A percentile compares a stretch with the other conserved stretches of the same genome.
phyloP scores from a whole-genome alignment of 352 stramenopile genomes.

The Phytophthora multivora region DNA sequence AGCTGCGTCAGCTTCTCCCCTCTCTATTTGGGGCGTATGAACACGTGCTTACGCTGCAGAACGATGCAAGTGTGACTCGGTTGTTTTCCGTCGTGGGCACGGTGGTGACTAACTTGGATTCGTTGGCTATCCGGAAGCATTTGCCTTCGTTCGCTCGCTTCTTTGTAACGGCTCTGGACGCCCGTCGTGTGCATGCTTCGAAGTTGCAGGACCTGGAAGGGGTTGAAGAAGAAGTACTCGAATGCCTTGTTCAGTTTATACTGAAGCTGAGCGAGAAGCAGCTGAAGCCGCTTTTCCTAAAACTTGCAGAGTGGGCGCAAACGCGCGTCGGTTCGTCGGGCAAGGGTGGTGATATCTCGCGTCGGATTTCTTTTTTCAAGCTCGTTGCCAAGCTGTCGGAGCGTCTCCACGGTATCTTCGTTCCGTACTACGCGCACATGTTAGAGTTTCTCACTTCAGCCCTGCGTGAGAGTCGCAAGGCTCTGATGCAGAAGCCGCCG shows the following conservation, averaged over 20 bases:
- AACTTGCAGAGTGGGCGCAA: constrained; percentile 81
- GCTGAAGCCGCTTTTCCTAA: constrained; percentile 89
- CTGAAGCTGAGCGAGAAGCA: constrained; percentile 91
- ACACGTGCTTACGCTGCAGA: constrained; percentile 52
- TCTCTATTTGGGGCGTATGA: constrained; percentile 75
- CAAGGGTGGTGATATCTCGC: constrained; percentile 45
- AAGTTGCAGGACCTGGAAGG: constrained; percentile 64
- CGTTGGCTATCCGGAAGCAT: constrained; percentile 60
- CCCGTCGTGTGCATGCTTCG: constrained; percentile 65
- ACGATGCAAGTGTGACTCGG: constrained; percentile 60
- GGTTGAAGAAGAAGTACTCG: constrained; percentile 80
- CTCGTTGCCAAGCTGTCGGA: constrained; percentile 82
- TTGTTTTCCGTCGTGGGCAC: constrained; percentile 77
- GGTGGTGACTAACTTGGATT: constrained; percentile 61
- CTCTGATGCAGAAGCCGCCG: constrained; percentile 51
- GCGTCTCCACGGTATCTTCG: constrained; percentile 85
- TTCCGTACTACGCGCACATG: constrained; percentile 87
- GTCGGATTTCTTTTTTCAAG: constrained; percentile 84
- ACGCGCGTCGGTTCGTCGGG: constrained; percentile 32
- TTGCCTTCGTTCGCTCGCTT: constrained; percentile 82
- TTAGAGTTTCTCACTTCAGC: constrained; percentile 59
- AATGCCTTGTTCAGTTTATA: constrained; percentile 81
- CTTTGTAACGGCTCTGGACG: constrained; percentile 79
- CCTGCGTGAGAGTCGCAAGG: constrained; percentile 54
- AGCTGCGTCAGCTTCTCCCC: constrained; percentile 78